These are phyloP conservation scores for Trichoderma sp. DNA, from an alignment of 2,329 filamentous ascomycete species.

Conservation along the genomic window DNA sequence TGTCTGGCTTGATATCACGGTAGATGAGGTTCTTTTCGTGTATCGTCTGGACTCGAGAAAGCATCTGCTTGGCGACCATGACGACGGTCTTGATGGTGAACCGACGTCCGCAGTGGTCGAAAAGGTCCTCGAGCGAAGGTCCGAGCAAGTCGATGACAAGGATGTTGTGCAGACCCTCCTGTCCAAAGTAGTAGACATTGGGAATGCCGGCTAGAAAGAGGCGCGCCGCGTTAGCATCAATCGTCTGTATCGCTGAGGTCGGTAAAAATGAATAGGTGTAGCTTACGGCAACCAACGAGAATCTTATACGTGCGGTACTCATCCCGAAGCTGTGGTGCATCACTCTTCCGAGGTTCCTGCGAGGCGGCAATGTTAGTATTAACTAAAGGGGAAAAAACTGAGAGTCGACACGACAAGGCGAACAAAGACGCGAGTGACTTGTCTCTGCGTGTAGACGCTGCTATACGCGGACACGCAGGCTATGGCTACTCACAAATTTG, in stretches of 20 bases:
- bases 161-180: constrained; percentile 98
- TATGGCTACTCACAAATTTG: constrained; percentile 77
- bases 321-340: constrained; percentile 95
- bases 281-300: constrained; percentile 94
- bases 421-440: neutral
- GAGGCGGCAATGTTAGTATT: neutral
- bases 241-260: neutral
- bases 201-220: constrained; percentile 80
- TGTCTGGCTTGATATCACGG: constrained; percentile 98
- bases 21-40: constrained; percentile 99
- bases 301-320: constrained; percentile 99
- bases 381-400: neutral
- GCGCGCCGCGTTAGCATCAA: neutral
- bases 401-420: neutral
- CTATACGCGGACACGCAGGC: neutral
- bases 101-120: constrained; percentile 92
- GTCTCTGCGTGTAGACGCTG: neutral
- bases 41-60: constrained; percentile 87
- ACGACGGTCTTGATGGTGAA: constrained; percentile 98
- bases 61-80: constrained; percentile 99
- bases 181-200: constrained; percentile 99
- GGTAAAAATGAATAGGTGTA: neutral
- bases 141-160: constrained; percentile 96
- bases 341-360: constrained; percentile 96
- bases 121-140: constrained; percentile 91